A percentile compares a stretch with the other conserved stretches of the same genome.
Conservation (phyloP, 345 rosid genomes). For the Garcia nutans region DNA sequence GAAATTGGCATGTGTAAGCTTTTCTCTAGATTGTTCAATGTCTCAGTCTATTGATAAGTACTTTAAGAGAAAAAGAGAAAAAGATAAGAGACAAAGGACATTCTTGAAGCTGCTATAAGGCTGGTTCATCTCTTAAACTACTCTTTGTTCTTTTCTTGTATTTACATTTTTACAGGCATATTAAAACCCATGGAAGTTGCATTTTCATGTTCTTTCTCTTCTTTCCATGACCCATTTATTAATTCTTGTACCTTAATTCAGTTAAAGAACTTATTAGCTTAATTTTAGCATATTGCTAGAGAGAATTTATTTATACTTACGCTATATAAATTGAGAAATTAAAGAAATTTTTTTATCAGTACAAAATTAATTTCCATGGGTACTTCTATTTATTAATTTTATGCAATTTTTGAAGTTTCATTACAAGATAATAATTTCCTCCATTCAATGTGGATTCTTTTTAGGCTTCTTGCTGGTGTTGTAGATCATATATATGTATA, state of each 20-base stretch:
- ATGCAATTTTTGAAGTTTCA: not conserved
- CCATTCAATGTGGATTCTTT: conserved; percentile 26
- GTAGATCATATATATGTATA: not conserved
- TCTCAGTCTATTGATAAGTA: not conserved
- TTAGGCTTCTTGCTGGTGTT: conserved; percentile 12
- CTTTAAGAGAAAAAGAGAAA: not conserved
- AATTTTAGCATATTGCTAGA: no score
- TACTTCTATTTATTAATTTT: no score
- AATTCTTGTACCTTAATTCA: not conserved
- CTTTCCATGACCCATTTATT: not conserved
- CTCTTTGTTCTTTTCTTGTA: not conserved
- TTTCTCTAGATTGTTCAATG: not conserved
- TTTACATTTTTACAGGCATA: not conserved
- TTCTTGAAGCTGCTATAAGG: not conserved
- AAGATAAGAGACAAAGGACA: not conserved
- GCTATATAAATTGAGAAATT: no score
- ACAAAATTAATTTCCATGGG: no score
- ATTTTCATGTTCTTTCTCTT: not conserved
- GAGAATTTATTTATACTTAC: no score
- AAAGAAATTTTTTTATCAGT: no score
- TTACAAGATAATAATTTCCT: conserved; percentile 6
- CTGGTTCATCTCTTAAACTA: not conserved
- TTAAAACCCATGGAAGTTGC: not conserved
- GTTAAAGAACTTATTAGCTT: no score
- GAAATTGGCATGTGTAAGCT: conserved; percentile 11